Base-by-base conservation (phyloP, 345 rosid genomes). In the Rhizophora apiculata region DNA sequence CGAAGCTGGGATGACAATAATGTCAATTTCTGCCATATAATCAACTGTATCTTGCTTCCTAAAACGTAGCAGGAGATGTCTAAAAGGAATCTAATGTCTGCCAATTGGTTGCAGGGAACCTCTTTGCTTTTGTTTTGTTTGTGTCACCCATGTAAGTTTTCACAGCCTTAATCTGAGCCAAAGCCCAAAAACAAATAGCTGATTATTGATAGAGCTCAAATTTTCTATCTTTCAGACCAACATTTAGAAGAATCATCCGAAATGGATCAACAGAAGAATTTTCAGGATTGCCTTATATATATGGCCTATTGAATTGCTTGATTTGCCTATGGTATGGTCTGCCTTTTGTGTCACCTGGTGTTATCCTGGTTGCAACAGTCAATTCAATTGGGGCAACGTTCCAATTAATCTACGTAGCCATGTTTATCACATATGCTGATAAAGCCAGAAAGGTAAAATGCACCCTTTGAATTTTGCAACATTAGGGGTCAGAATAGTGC, bases 251-350 rank as follows among this genome's bases (percentile, higher is more conserved):
- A 78, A 84, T 86, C 13, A 74, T 78, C 43, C 76, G 72, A 69
- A 86, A 83, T 66, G 65, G 60, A 26, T 81, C 88, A 15, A 84
- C 88, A 10, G 88, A 86, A 48, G 82, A 81, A 59, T 84, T 86
- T 79, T 82, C 84, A 0, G 86, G 84, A 48, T 74, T 75, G 76
- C 88, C 91, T 24, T 84, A 82, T 63, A 27, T 86, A 32, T 84
- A 74, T 61, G 69, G 82, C 5, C 81, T 87, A 8, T 71, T 87
- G 73, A 87, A 83, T 72, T 81, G 85, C 79, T 76, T 84, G 83
- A 81, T 87, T 39, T 80, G 87, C 32, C 73, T 84, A 19, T 87
- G 88, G 88, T 87, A 83, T 66, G 85, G 91, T 30, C 60, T 67
- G 78, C 91, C 91, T 2, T 21, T 83, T 16, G 77, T 87, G 16